Evolutionary conservation across 2,329 filamentous ascomycete genomes (phyloP), one percentile per base, ranked within the genome.

Genomic region (Incumbomyces delicatus): DNA sequence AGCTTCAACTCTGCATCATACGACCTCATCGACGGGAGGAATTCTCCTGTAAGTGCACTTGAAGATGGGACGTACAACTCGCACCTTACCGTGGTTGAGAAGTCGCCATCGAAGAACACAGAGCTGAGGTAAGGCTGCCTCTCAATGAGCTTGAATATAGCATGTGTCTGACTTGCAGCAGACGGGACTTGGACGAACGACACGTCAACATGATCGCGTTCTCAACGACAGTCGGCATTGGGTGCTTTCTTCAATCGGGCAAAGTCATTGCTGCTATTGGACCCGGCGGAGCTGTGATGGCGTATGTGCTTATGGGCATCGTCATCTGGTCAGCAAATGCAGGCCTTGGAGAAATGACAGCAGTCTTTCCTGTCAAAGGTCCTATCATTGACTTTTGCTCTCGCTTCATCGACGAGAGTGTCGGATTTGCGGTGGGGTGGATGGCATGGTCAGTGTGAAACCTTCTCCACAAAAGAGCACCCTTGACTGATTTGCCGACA

Each of bases 281-380:
- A 6, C 53, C 52, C 6, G 50, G 52, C 16, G 39, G 44, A 16
- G 52, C 50, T 2, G 33, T 50, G 30, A 35, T 56, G 41, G 50
- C 47, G 13, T 70, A 70, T 46, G 46, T 69, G 1, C 58, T 71
- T 16, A 67, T 69, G 57, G 68, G 67, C 18, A 66, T 63, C 3
- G 62, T 70, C 22, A 66, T 71, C 32, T 67, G 64, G 1, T 65
- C 66, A 1, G 66, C 68, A 2, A 66, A 69, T 7, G 66, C 66
- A 11, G 67, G 65, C 40, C 50, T 71, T 5, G 66, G 68, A 5
- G 64, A 66, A 49, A 66, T 65, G 63, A 64, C 63, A 13, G 63
- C 63, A 4, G 49, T 66, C n/a, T 63, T 65, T 46, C 62, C 63
- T 12, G 63, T 66, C 12, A 64, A 63, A 38, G 63, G 62, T 2